Conservation (phyloP, 148 eudicot genomes). For the Drosera capensis region DNA sequence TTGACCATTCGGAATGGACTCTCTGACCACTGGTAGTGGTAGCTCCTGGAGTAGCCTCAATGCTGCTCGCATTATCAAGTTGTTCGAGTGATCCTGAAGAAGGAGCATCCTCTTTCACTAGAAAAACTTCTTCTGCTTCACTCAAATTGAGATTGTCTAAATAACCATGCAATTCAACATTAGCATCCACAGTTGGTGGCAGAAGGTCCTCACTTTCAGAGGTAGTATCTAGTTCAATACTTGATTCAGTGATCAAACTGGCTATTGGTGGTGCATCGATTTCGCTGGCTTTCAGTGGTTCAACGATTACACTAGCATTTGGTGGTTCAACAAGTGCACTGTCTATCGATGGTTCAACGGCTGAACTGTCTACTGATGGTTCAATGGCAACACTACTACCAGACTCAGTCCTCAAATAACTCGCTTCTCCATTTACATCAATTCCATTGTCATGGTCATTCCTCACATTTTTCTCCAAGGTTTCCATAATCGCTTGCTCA, state of each 20-base stretch:
- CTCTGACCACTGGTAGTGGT: slow-evolving; percentile 11
- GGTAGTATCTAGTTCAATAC: no score
- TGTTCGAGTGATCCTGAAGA: slow-evolving; percentile 12
- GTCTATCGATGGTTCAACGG: no score
- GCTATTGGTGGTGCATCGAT: no score
- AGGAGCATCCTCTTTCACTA: slow-evolving; percentile 21
- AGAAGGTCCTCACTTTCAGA: slow-evolving; percentile 7
- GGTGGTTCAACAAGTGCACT: no score
- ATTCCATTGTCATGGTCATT: not conserved
- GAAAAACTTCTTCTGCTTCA: slow-evolving; percentile 16
- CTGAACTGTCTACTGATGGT: no score
- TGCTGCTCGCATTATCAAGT: slow-evolving; percentile 5
- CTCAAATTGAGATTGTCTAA: slow-evolving; percentile 9
- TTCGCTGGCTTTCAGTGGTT: no score
- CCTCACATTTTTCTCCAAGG: slow-evolving; percentile 2
- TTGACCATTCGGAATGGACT: slow-evolving; percentile 12
- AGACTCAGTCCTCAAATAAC: no score
- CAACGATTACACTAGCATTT: no score
- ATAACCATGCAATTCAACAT: slow-evolving; percentile 15
- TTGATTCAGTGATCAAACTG: no score
- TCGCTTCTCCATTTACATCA: not conserved
- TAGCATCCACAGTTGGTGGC: slow-evolving; percentile 9
- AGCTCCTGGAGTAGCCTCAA: not conserved
- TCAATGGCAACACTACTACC: not conserved
- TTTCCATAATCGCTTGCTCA: slow-evolving; percentile 3